Percentiles rank a stretch among this genome's conserved stretches.
Evolutionary conservation across 805 yeast species (phyloP).

Genomic region (Candida oleophila): DNA sequence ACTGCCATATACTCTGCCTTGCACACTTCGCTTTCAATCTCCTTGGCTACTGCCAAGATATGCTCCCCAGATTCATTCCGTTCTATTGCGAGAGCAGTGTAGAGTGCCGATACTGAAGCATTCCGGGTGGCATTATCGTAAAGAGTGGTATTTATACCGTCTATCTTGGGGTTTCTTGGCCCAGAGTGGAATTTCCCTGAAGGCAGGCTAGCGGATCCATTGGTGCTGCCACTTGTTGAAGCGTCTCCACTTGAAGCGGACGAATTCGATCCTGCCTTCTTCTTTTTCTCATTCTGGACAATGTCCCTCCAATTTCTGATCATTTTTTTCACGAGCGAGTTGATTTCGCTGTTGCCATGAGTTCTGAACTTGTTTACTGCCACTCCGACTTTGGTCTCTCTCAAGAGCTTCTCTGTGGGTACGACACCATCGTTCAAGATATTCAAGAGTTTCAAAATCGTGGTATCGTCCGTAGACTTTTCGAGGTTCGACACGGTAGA

Average conservation of each 20-base stretch:
- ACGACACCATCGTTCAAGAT: conserved; percentile 66
- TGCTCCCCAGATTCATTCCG: conserved; percentile 57
- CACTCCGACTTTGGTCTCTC: conserved; percentile 97
- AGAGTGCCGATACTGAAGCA: conserved; percentile 77
- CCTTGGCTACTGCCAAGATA: conserved; percentile 62
- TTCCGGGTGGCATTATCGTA: conserved; percentile 82
- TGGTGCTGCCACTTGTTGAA: conserved; percentile 7
- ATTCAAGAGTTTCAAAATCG: conserved; percentile 64
- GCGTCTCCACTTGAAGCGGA: conserved; percentile 9
- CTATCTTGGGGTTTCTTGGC: conserved; percentile 78
- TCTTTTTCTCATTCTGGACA: conserved; percentile 63
- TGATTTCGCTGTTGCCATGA: conserved; percentile 63
- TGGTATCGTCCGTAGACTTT: conserved; percentile 59
- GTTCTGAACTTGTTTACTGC: conserved; percentile 87
- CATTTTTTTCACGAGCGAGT: conserved; percentile 73
- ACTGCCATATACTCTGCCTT: conserved; percentile 56
- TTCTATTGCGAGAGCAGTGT: conserved; percentile 86
- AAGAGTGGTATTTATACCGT: conserved; percentile 68
- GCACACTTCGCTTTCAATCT: conserved; percentile 73
- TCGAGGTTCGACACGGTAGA: conserved; percentile 71
- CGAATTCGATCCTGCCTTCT: conserved; percentile 19
- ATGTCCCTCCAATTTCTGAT: conserved; percentile 89
- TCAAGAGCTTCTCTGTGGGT: conserved; percentile 81
- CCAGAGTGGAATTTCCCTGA: conserved; percentile 38
- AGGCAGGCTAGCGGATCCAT: conserved; percentile 10